Conservation (phyloP, 495 filamentous ascomycete genomes). For the Thozetella sp. region DNA sequence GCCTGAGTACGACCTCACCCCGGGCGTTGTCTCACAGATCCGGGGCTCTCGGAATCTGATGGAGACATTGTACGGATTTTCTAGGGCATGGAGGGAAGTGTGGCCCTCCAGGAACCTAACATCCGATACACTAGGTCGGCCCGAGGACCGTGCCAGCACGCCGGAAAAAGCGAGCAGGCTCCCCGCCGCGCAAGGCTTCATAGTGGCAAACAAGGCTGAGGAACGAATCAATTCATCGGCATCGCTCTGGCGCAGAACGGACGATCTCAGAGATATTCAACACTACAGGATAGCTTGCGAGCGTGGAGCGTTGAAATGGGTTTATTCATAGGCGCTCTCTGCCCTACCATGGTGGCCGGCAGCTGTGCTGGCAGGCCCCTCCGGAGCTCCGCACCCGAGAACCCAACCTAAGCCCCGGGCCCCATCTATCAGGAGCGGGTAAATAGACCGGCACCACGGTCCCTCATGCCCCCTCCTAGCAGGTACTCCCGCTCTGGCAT, state of each 20-base stretch:
- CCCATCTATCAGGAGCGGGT: not conserved
- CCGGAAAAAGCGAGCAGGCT: not conserved
- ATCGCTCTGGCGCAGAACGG: too few species aligned
- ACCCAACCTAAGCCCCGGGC: not conserved
- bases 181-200: not conserved
- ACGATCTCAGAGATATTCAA: too few species aligned
- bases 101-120: not conserved
- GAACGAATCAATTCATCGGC: not conserved
- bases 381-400: not conserved
- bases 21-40: constrained; percentile 24
- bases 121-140: not conserved
- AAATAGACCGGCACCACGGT: not conserved
- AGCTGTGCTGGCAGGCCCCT: too few species aligned
- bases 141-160: not conserved
- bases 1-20: constrained; percentile 19
- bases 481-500: too few species aligned
- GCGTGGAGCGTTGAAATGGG: too few species aligned
- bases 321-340: too few species aligned
- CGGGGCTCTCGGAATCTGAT: constrained; percentile 51
- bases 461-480: too few species aligned
- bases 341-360: too few species aligned
- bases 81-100: not conserved
- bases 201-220: not conserved
- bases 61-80: constrained; percentile 23
- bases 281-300: too few species aligned